Evolutionary conservation across 23 red algal species (phyloP).

Genomic region (Gracilariopsis chorda): DNA sequence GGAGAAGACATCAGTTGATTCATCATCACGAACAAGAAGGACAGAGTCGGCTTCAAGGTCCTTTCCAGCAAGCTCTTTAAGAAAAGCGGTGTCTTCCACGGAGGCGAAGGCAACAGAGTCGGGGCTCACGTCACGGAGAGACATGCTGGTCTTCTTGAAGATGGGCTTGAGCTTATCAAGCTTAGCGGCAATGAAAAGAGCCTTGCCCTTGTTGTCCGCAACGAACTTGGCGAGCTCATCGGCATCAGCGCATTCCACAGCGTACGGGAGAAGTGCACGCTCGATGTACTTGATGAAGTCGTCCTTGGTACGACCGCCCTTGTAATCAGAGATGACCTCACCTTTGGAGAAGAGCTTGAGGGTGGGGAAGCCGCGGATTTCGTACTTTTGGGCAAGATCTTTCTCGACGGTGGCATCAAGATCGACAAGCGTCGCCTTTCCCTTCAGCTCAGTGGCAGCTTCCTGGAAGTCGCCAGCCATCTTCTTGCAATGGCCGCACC

Average conservation of each 20-base stretch:
- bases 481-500: slow-evolving; percentile 99
- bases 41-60: slow-evolving; percentile 49
- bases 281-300: slow-evolving; percentile 71
- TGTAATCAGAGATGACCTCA: slow-evolving; percentile 90
- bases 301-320: slow-evolving; percentile 86
- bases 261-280: slow-evolving; percentile 36
- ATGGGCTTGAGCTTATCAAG: slow-evolving; percentile 34
- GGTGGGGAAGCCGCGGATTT: slow-evolving; percentile 91
- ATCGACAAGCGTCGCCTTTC: slow-evolving; percentile 86
- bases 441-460: slow-evolving; percentile 80
- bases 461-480: slow-evolving; percentile 81
- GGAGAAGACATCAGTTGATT: slow-evolving; percentile 11
- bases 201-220: slow-evolving; percentile 55
- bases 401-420: slow-evolving; percentile 93
- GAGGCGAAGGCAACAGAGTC: slow-evolving; percentile 65
- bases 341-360: slow-evolving; percentile 95
- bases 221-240: slow-evolving; percentile 47
- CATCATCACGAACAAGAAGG: slow-evolving; percentile 33
- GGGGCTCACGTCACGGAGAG: slow-evolving; percentile 60
- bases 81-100: slow-evolving; percentile 9
- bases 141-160: slow-evolving; percentile 55
- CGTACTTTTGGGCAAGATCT: slow-evolving; percentile 80
- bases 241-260: slow-evolving; percentile 29
- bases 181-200: slow-evolving; percentile 16
- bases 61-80: slow-evolving; percentile 20